Conservation (phyloP, 2,329 filamentous ascomycete genomes). For the Pseudogymnoascus sp. region DNA sequence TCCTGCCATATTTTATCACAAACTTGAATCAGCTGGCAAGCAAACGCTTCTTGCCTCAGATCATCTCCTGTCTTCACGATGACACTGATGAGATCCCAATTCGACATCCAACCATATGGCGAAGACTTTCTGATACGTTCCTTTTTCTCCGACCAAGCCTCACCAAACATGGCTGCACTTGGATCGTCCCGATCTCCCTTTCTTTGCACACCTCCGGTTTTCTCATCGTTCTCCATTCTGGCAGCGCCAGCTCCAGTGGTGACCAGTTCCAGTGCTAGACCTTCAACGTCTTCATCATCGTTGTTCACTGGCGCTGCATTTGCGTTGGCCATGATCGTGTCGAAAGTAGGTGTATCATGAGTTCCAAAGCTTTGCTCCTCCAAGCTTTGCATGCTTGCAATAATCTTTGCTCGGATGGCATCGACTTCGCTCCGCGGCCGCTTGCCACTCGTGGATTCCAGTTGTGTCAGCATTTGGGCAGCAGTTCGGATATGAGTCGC, state of each 20-base stretch:
- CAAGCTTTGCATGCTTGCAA: conserved; percentile 80
- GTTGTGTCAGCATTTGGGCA: conserved; percentile 77
- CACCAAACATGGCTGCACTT: conserved; percentile 77
- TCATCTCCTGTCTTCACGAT: conserved; percentile 84
- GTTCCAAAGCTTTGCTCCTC: conserved; percentile 78
- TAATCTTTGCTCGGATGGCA: conserved; percentile 77
- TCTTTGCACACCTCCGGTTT: conserved; percentile 73
- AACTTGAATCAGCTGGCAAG: conserved; percentile 74
- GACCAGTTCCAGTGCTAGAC: conserved; percentile 34
- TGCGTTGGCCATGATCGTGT: conserved; percentile 71
- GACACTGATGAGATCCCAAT: conserved; percentile 80
- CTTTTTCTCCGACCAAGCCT: conserved; percentile 77
- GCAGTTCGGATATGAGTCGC: conserved; percentile 84
- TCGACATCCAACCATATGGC: conserved; percentile 82
- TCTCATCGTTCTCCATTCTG: conserved; percentile 83
- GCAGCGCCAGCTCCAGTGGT: conserved; percentile 69
- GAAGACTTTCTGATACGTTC: conserved; percentile 77
- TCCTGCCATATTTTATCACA: conserved; percentile 78
- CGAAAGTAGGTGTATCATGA: conserved; percentile 68
- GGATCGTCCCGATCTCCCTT: conserved; percentile 79
- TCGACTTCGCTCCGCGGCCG: conserved; percentile 73
- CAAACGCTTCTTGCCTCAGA: conserved; percentile 76
- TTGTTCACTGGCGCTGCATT: conserved; percentile 44
- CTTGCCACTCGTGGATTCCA: conserved; percentile 74
- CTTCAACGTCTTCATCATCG: conserved; percentile 46